These are phyloP conservation scores for Wickerhamomyces sp. DNA, from an alignment of 1,139 yeast species.

Conservation along the genomic window DNA sequence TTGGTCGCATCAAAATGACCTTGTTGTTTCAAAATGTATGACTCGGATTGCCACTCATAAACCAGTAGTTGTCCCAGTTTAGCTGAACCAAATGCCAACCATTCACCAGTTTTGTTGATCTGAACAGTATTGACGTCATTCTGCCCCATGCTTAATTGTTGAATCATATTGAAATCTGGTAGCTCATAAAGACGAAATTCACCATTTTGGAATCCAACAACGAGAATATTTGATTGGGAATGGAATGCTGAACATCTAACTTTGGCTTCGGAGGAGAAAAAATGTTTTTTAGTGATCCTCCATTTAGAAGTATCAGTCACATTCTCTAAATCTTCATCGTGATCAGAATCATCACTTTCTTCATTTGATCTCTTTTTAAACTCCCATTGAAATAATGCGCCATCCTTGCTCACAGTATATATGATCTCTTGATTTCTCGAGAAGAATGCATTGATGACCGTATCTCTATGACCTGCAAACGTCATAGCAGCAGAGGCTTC, in stretches of 20 bases:
- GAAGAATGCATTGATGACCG: slow-evolving; percentile 83
- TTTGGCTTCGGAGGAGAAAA: slow-evolving; percentile 65
- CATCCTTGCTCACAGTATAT: slow-evolving; percentile 90
- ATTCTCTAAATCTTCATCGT: slow-evolving; percentile 37
- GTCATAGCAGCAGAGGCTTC: slow-evolving; percentile 83
- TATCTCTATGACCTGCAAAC: slow-evolving; percentile 88
- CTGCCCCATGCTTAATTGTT: slow-evolving; percentile 89
- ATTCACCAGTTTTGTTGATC: slow-evolving; percentile 83
- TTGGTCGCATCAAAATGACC: slow-evolving; percentile 94
- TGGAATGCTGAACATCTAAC: slow-evolving; percentile 85
- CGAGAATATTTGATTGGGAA: slow-evolving; percentile 59
- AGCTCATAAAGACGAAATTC: slow-evolving; percentile 90
- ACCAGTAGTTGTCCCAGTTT: slow-evolving; percentile 90
- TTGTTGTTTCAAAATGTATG: slow-evolving; percentile 91
- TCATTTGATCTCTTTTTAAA: slow-evolving; percentile 50
- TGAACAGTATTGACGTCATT: slow-evolving; percentile 79
- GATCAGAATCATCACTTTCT: slow-evolving; percentile 30
- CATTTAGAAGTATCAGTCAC: slow-evolving; percentile 43
- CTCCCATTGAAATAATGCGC: slow-evolving; percentile 92
- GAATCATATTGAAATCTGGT: slow-evolving; percentile 71
- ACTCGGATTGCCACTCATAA: slow-evolving; percentile 98
- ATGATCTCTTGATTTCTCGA: slow-evolving; percentile 80
- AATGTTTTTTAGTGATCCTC: slow-evolving; percentile 79
- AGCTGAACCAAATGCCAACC: slow-evolving; percentile 95
- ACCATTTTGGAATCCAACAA: slow-evolving; percentile 90